Evolutionary conservation across 2,329 filamentous ascomycete genomes (phyloP).

Genomic region (Paecilomyces variotii): DNA sequence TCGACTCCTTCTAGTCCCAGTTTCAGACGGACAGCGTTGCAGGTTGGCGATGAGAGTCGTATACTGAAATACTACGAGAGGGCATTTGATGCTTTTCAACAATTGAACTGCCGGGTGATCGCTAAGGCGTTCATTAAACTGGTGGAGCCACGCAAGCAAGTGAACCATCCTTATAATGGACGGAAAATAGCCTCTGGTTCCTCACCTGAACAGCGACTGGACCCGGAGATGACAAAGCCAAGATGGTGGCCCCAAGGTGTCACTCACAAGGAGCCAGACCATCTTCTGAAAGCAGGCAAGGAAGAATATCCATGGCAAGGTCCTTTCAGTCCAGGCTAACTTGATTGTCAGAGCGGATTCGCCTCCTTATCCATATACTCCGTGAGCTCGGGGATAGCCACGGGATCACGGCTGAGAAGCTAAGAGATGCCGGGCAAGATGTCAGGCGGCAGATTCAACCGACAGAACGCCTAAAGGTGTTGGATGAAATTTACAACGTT

Average conservation of each 20-base stretch:
- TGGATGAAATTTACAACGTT: slow-evolving; percentile 35
- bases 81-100: slow-evolving; percentile 33
- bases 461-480: slow-evolving; percentile 24
- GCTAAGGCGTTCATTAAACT: slow-evolving; percentile 36
- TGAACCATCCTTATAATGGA: slow-evolving; percentile 39
- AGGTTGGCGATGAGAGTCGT: slow-evolving; percentile 19
- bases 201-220: slow-evolving; percentile 18
- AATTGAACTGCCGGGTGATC: slow-evolving; percentile 34
- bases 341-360: slow-evolving; percentile 25
- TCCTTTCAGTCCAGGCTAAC: not conserved
- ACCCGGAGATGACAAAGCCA: slow-evolving; percentile 34
- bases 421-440: slow-evolving; percentile 33
- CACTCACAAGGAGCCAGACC: slow-evolving; percentile 38
- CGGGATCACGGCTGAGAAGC: slow-evolving; percentile 28
- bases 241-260: slow-evolving; percentile 32
- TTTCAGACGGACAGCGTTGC: slow-evolving; percentile 13
- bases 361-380: slow-evolving; percentile 33
- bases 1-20: slow-evolving; percentile 20
- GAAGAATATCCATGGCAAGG: not conserved
- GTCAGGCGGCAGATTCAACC: slow-evolving; percentile 30
- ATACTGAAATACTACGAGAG: slow-evolving; percentile 28
- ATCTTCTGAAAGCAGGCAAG: slow-evolving; percentile 35
- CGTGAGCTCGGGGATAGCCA: slow-evolving; percentile 28
- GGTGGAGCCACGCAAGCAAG: slow-evolving; percentile 38
- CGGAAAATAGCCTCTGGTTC: slow-evolving; percentile 15